Percentiles rank a stretch among this genome's conserved stretches.
phyloP scores from a whole-genome alignment of 2,329 filamentous ascomycete species.

The Neofusicoccum cordaticola region DNA sequence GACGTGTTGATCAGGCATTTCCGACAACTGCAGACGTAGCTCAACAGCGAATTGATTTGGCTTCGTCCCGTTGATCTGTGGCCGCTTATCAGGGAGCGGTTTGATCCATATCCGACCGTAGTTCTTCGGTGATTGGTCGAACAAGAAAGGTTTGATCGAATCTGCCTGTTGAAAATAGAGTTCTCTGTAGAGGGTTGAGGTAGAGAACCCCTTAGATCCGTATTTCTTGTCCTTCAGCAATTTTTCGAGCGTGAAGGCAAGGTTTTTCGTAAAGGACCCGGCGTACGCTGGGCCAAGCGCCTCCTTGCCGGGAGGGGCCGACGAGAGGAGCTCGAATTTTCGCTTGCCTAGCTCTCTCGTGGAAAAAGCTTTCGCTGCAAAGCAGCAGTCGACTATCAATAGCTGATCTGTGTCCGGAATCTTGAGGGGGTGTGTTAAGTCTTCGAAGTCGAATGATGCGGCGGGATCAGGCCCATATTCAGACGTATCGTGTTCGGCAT shows the following conservation, averaged over 20 bases:
- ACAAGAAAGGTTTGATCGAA: conserved; percentile 29
- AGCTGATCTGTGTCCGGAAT: conserved; percentile 19
- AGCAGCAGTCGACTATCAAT: conserved; percentile 21
- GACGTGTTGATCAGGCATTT: neutral
- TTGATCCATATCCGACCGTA: conserved; percentile 21
- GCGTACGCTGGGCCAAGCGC: conserved; percentile 17
- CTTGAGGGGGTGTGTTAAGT: neutral
- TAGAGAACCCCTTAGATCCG: conserved; percentile 18
- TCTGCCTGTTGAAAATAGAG: conserved; percentile 44
- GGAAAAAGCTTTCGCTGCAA: conserved; percentile 19
- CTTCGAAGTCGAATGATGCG: neutral
- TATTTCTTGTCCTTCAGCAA: neutral
- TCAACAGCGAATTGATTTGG: conserved; percentile 13
- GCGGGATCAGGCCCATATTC: no score
- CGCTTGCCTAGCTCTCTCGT: conserved; percentile 12
- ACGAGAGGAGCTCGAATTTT: conserved; percentile 22
- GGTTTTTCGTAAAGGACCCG: conserved; percentile 20
- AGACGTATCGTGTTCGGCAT: no score
- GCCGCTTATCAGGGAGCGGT: neutral
- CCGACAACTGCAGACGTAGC: conserved; percentile 19
- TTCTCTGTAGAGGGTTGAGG: conserved; percentile 36
- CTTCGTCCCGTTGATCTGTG: neutral
- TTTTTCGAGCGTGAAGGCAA: conserved; percentile 13
- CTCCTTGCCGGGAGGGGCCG: conserved; percentile 15
- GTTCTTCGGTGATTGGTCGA: conserved; percentile 20